Evolutionary conservation across 495 filamentous ascomycete genomes (phyloP).

Genomic region (Eremomyces bilateralis): DNA sequence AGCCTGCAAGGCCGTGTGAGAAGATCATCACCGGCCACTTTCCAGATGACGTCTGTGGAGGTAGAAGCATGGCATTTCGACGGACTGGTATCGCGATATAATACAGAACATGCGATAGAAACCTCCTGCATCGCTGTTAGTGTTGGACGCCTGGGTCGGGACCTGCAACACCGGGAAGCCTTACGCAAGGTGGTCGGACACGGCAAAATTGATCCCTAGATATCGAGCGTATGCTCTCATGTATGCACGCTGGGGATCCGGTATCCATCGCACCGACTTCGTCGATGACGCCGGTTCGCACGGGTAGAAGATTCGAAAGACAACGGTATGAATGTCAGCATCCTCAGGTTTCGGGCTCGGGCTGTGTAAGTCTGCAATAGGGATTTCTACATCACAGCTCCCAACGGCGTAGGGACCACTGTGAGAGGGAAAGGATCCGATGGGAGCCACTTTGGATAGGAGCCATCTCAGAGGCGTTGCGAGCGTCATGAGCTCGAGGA

Average conservation of each 20-base stretch:
- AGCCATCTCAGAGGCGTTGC: constrained; percentile 1
- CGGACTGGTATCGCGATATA: constrained; percentile 39
- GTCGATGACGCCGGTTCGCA: constrained; percentile 19
- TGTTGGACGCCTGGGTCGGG: too few species aligned
- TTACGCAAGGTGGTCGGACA: constrained; percentile 35
- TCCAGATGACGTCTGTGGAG: constrained; percentile 23
- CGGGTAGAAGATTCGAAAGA: constrained; percentile 60
- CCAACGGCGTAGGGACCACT: constrained; percentile 55
- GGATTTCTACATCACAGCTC: constrained; percentile 52
- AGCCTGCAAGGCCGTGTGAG: constrained; percentile 59
- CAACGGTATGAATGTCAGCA: constrained; percentile 35
- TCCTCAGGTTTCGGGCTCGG: constrained; percentile 29
- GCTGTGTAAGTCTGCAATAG: constrained; percentile 33
- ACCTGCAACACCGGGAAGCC: too few species aligned
- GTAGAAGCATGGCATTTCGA: constrained; percentile 25
- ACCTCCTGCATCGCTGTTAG: too few species aligned
- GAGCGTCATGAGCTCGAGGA: background rate
- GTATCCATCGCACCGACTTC: constrained; percentile 43
- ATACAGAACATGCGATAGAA: constrained; percentile 41
- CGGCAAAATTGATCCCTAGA: constrained; percentile 29
- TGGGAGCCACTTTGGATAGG: constrained; percentile 24
- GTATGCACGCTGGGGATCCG: constrained; percentile 45
- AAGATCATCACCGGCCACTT: constrained; percentile 63
- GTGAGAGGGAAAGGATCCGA: constrained; percentile 45
- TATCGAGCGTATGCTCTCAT: constrained; percentile 47